Conservation (phyloP, 2,329 filamentous ascomycete species). For the Diaporthe australafricana region DNA sequence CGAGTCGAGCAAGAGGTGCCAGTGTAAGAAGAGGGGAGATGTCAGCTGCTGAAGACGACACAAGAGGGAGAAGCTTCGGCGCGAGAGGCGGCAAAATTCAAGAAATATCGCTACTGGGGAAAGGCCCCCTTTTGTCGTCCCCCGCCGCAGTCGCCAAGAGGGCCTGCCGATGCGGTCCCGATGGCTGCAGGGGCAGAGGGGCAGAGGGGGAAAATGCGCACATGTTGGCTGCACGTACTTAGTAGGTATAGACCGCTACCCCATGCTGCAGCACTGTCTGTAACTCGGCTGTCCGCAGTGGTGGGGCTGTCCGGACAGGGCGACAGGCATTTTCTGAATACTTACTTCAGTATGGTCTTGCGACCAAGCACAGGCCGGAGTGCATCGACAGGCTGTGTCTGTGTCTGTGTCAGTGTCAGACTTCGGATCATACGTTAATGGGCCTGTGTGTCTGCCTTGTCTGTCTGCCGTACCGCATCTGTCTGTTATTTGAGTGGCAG, state of each 20-base stretch:
- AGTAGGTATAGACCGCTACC: too few species aligned
- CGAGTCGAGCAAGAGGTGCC: not conserved
- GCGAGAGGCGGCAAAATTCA: slow-evolving; percentile 6
- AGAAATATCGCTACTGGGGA: not conserved
- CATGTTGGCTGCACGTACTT: not conserved
- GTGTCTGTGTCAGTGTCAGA: not conserved
- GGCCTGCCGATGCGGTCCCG: slow-evolving; percentile 20
- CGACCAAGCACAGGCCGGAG: not conserved
- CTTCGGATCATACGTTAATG: not conserved
- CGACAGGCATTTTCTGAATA: not conserved
- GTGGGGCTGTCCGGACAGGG: slow-evolving; percentile 16
- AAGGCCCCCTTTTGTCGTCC: not conserved
- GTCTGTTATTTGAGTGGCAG: not conserved
- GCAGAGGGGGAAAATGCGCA: not conserved
- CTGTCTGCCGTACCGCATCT: not conserved
- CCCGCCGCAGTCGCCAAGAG: not conserved
- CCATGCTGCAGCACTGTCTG: too few species aligned
- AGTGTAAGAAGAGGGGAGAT: not conserved
- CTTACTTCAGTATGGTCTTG: slow-evolving; percentile 17
- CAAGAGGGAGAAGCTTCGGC: not conserved
- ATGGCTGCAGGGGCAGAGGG: slow-evolving; percentile 6
- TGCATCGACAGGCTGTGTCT: slow-evolving; percentile 3
- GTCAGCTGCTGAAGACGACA: not conserved
- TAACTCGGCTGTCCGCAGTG: not conserved
- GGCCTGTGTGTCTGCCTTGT: not conserved